Percentiles rank a stretch among this genome's conserved stretches.
phyloP scores from a whole-genome alignment of 2,329 filamentous ascomycete species.

The Fusarium metavorans region DNA sequence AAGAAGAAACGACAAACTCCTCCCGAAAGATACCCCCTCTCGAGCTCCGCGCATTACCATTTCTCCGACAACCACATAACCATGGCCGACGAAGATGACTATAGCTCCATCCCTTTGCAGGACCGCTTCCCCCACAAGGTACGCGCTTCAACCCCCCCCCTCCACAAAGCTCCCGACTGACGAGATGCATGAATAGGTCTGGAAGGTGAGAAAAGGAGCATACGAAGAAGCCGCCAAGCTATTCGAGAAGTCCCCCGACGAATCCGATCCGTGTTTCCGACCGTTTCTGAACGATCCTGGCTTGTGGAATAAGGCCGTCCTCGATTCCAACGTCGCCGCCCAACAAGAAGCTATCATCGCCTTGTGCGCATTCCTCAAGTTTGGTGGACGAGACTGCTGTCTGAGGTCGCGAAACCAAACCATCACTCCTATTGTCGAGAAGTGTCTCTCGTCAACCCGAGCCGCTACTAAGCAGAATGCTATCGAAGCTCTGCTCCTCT shows the following conservation, averaged over 20 bases:
- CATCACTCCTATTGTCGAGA: constrained; percentile 86
- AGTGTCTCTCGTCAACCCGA: constrained; percentile 88
- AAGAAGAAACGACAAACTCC: constrained; percentile 27
- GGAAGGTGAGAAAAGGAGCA: constrained; percentile 96
- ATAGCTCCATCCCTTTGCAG: constrained; percentile 79
- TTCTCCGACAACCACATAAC: constrained; percentile 36
- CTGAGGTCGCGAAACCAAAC: constrained; percentile 81
- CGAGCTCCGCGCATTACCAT: constrained; percentile 32
- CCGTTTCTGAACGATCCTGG: constrained; percentile 88
- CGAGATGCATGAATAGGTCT: constrained; percentile 53
- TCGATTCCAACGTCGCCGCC: constrained; percentile 95
- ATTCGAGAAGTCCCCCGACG: constrained; percentile 87
- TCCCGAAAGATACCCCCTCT: constrained; percentile 39
- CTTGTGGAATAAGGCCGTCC: constrained; percentile 92
- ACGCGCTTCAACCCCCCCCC: constrained; percentile 23
- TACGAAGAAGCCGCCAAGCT: constrained; percentile 93
- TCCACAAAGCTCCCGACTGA: not conserved
- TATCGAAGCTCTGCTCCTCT: constrained; percentile 86
- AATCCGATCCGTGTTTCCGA: constrained; percentile 85
- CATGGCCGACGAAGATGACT: constrained; percentile 92
- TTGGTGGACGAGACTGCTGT: constrained; percentile 83
- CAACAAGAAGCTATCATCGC: constrained; percentile 92
- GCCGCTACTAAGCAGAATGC: constrained; percentile 90
- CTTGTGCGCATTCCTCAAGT: constrained; percentile 92
- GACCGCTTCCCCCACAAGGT: constrained; percentile 90